These are phyloP conservation scores for Thalassiosira ordinaria DNA, from an alignment of 352 stramenopile species.

Conservation along the genomic window DNA sequence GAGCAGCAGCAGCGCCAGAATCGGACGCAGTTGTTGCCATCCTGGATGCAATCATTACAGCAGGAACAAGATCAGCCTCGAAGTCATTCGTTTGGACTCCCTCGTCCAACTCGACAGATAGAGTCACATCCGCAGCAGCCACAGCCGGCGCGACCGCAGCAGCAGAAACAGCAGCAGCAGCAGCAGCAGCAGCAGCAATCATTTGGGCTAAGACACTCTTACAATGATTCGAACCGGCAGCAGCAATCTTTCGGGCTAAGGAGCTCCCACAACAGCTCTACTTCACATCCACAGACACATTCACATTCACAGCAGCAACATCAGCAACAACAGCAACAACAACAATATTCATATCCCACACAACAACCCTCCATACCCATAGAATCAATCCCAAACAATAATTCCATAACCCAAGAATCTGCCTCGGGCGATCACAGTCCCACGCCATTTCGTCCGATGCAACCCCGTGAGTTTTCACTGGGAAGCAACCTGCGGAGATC, in stretches of 20 bases:
- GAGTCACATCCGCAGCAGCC: no score
- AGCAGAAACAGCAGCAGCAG: no score
- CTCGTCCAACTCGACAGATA: no score
- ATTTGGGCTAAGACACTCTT: no score
- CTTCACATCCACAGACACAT: not conserved
- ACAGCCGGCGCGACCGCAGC: no score
- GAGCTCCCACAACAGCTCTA: not conserved
- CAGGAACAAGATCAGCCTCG: no score
- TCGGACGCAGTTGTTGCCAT: no score
- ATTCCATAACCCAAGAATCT: not conserved
- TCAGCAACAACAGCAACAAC: not conserved
- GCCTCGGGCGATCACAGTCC: not conserved
- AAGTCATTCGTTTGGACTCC: no score
- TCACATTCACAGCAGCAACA: no score
- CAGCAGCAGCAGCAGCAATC: not conserved
- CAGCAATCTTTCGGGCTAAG: not conserved
- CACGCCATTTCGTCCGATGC: constrained; percentile 25
- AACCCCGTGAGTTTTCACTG: constrained; percentile 25
- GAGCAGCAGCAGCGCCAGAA: no score
- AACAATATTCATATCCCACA: not conserved
- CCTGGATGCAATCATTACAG: no score
- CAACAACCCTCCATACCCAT: not conserved
- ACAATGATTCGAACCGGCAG: no score
- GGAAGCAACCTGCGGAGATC: constrained; percentile 17
- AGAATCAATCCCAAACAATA: not conserved